Evolutionary conservation across 2,329 filamentous ascomycete genomes (phyloP).

Genomic region (Penicillium sp.): DNA sequence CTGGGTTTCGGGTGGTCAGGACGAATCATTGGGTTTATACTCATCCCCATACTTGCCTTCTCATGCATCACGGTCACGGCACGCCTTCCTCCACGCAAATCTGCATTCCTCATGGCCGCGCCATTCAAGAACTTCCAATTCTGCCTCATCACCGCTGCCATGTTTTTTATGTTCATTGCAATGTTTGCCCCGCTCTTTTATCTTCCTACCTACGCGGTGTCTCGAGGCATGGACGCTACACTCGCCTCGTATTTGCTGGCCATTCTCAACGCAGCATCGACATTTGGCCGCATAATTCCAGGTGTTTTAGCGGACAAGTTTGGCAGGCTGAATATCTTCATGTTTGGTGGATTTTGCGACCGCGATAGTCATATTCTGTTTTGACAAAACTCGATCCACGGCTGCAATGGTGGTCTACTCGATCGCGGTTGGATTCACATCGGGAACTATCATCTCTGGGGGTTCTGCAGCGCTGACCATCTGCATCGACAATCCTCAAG

Average conservation of each 20-base stretch:
- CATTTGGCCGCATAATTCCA: conserved; percentile 56
- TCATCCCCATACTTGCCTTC: conserved; percentile 46
- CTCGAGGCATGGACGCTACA: conserved; percentile 46
- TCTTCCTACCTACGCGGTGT: conserved; percentile 28
- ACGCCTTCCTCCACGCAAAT: conserved; percentile 24
- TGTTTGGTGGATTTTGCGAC: too few relatives aligned
- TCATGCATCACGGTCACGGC: conserved; percentile 30
- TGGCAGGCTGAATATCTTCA: too few relatives aligned
- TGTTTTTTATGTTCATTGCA: conserved; percentile 28
- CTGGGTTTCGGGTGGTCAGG: conserved; percentile 49
- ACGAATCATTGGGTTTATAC: conserved; percentile 41
- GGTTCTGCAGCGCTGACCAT: too few relatives aligned
- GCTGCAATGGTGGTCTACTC: too few relatives aligned
- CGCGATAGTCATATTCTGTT: too few relatives aligned
- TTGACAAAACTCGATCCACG: too few relatives aligned
- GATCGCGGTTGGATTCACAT: too few relatives aligned
- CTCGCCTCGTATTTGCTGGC: conserved; percentile 65
- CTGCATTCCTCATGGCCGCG: conserved; percentile 17
- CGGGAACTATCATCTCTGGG: too few relatives aligned
- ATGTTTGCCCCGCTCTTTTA: conserved; percentile 36
- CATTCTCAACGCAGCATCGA: conserved; percentile 62
- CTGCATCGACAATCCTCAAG: too few relatives aligned
- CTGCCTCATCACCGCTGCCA: conserved; percentile 17
- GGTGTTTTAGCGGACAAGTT: conserved; percentile 55
- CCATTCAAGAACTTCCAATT: conserved; percentile 26